Conservation (phyloP, 140 eudicot species). For the Eryngium alpinum region DNA sequence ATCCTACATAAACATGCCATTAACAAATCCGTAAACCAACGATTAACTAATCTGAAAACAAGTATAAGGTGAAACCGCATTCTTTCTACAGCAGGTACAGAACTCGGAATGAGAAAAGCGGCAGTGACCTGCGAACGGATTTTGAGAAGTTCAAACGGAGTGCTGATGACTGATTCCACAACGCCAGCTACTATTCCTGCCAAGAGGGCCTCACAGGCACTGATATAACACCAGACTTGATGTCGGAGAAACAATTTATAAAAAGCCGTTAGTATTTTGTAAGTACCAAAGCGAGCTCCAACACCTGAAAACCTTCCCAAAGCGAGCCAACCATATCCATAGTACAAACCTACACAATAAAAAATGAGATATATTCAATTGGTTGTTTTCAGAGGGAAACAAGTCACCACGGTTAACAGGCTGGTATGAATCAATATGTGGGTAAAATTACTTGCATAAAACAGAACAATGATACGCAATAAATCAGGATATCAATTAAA, state of each 20-base stretch:
- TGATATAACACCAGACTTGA: no score
- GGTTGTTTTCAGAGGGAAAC: background rate
- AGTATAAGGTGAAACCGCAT: slow-evolving; percentile 38
- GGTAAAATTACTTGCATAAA: background rate
- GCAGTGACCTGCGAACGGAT: slow-evolving; percentile 78
- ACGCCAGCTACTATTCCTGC: slow-evolving; percentile 86
- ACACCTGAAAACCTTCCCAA: slow-evolving; percentile 60
- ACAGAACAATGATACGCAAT: background rate
- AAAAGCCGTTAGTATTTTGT: slow-evolving; percentile 79
- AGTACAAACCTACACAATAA: slow-evolving; percentile 55
- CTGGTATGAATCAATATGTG: background rate
- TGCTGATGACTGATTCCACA: slow-evolving; percentile 53
- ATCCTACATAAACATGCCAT: no score
- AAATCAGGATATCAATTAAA: background rate
- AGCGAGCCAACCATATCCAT: slow-evolving; percentile 73
- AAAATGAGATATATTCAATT: background rate
- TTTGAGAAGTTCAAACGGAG: slow-evolving; percentile 86
- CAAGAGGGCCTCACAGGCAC: slow-evolving; percentile 85
- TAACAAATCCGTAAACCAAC: no score
- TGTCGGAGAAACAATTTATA: slow-evolving; percentile 13
- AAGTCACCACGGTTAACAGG: background rate
- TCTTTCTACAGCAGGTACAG: slow-evolving; percentile 27
- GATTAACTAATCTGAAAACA: no score
- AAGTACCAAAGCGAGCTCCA: slow-evolving; percentile 84
- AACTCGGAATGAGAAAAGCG: slow-evolving; percentile 48